A percentile compares a stretch with the other conserved stretches of the same genome.
Conservation (phyloP, 2,329 filamentous ascomycete species). For the Colletotrichum camelliae region DNA sequence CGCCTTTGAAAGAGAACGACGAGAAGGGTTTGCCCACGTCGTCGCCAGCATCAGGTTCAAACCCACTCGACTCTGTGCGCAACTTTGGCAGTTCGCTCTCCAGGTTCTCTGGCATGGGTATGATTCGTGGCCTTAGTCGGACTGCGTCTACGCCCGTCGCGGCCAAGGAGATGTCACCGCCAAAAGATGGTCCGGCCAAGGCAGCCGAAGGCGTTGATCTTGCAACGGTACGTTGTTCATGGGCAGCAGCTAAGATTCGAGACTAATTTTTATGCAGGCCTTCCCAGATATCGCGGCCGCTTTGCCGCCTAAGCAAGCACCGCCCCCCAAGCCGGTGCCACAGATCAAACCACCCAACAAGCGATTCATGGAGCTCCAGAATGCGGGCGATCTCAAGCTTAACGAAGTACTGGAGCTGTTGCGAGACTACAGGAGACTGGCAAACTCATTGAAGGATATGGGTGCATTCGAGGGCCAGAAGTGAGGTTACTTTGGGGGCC, state of each 20-base stretch:
- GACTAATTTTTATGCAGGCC: conserved; percentile 43
- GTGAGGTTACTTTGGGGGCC: conserved; percentile 21
- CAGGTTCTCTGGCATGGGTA: conserved; percentile 74
- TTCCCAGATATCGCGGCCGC: conserved; percentile 64
- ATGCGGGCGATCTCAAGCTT: conserved; percentile 72
- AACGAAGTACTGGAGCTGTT: conserved; percentile 77
- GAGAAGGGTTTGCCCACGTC: conserved; percentile 34
- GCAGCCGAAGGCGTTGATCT: conserved; percentile 59
- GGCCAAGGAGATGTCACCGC: conserved; percentile 9
- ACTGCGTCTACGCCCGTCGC: conserved; percentile 46
- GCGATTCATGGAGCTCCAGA: conserved; percentile 75
- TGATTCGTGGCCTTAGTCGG: conserved; percentile 78
- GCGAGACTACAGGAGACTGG: conserved; percentile 76
- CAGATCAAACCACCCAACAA: conserved; percentile 71
- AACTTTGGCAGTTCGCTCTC: conserved; percentile 83
- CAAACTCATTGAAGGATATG: conserved; percentile 66
- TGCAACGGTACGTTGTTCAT: conserved; percentile 53
- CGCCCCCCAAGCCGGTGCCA: conserved; percentile 61
- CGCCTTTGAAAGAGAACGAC: conserved; percentile 50
- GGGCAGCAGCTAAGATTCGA: not conserved
- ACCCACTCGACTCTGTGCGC: conserved; percentile 77
- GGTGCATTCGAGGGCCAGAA: conserved; percentile 60
- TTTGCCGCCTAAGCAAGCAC: conserved; percentile 58
- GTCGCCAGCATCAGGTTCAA: not conserved
- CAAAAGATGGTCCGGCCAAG: conserved; percentile 35